Conservation (phyloP, 345 rosid genomes). For the Zanthoxylum bungeanum region DNA sequence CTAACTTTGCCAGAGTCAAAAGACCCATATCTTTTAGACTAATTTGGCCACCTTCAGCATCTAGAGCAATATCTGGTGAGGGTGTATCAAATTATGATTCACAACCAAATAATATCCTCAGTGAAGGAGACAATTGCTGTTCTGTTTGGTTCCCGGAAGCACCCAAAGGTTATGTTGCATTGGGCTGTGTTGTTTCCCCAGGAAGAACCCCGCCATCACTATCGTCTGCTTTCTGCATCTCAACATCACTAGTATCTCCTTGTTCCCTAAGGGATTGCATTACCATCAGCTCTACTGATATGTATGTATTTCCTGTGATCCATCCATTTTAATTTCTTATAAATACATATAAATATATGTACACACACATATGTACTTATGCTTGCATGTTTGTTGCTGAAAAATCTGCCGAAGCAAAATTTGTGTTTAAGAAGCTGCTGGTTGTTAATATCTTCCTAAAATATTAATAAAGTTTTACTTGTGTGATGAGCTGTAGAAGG, state of each 20-base stretch:
- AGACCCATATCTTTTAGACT: constrained; percentile 75
- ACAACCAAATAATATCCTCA: constrained; percentile 11
- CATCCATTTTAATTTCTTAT: background rate
- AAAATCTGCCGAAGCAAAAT: background rate
- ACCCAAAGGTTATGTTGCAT: constrained; percentile 82
- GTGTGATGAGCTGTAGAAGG: background rate
- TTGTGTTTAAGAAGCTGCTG: background rate
- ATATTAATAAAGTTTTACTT: background rate
- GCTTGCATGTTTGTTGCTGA: background rate
- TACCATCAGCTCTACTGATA: constrained; percentile 48
- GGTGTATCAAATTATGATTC: constrained; percentile 16
- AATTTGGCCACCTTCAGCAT: constrained; percentile 60
- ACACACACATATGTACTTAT: background rate
- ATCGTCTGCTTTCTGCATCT: constrained; percentile 74
- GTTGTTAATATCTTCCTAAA: background rate
- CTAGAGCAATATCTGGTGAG: constrained; percentile 38
- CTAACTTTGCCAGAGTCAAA: constrained; percentile 73
- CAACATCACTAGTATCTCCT: constrained; percentile 76
- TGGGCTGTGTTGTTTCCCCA: constrained; percentile 78
- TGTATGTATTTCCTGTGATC: constrained; percentile 45
- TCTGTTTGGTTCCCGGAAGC: constrained; percentile 96
- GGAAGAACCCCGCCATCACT: constrained; percentile 63
- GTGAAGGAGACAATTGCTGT: constrained; percentile 39
- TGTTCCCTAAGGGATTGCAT: constrained; percentile 88
- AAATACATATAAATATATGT: background rate